Conservation (phyloP, 371 early-diverging fungal species). For the Basidiobolus meristosporus region DNA sequence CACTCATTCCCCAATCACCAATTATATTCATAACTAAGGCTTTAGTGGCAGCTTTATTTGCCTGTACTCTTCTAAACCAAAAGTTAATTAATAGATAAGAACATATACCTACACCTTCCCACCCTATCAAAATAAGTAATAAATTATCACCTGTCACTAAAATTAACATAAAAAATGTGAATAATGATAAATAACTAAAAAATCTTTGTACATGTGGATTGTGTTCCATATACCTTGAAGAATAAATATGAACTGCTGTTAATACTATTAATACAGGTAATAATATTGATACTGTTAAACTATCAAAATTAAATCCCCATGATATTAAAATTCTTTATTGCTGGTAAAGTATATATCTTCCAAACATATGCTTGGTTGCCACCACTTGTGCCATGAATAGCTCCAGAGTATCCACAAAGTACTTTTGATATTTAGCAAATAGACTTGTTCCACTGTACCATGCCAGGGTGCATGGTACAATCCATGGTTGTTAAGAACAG, state of each 20-base stretch:
- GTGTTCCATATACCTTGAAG: conserved; percentile 20
- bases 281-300: conserved; percentile 13
- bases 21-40: conserved; percentile 45
- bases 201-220: conserved; percentile 28
- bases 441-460: no score
- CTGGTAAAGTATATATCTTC: no score
- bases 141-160: conserved; percentile 42
- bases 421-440: no score
- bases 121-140: conserved; percentile 32
- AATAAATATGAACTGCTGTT: conserved; percentile 19
- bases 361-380: no score
- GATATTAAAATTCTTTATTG: no score
- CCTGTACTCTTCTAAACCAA: conserved; percentile 48
- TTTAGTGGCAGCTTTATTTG: conserved; percentile 42
- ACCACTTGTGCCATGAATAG: no score
- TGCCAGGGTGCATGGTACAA: no score
- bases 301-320: conserved; percentile 17
- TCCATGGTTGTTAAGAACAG: no score
- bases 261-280: conserved; percentile 14
- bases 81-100: conserved; percentile 50
- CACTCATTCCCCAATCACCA: conserved; percentile 40
- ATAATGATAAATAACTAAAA: conserved; percentile 44
- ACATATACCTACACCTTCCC: conserved; percentile 32
- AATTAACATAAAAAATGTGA: conserved; percentile 42
- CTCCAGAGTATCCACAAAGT: no score